Conservation (phyloP, 768 basidiomycete species). For the Pholiota molesta region DNA sequence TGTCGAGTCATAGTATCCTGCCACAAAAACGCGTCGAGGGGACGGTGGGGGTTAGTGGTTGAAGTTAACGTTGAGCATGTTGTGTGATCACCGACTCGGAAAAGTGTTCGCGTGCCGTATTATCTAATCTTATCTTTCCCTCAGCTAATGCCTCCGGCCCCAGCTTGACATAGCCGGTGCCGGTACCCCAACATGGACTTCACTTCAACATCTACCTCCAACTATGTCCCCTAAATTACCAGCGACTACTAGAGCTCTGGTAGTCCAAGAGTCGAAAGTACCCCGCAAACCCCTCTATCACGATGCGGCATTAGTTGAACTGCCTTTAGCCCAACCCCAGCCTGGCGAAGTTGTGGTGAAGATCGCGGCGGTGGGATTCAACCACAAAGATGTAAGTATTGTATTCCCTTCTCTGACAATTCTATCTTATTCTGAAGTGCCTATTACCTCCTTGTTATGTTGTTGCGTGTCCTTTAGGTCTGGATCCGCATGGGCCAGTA, state of each 20-base stretch:
- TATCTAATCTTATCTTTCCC: slow-evolving; percentile 13
- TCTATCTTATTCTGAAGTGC: background rate
- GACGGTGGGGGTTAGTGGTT: background rate
- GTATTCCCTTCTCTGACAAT: background rate
- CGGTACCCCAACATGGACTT: background rate
- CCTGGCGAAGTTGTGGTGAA: slow-evolving; percentile 66
- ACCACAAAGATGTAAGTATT: slow-evolving; percentile 67
- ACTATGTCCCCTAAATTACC: slow-evolving; percentile 33
- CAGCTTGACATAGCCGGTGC: background rate
- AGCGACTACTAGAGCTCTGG: slow-evolving; percentile 47
- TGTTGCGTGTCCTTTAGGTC: slow-evolving; percentile 43
- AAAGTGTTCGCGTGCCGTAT: background rate
- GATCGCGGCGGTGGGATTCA: slow-evolving; percentile 73
- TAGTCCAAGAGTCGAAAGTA: slow-evolving; percentile 45
- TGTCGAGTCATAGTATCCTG: slow-evolving; percentile 48
- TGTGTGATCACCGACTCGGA: background rate
- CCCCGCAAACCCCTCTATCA: slow-evolving; percentile 50
- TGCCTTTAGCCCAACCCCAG: slow-evolving; percentile 52
- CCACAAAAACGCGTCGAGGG: background rate
- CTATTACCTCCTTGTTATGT: background rate
- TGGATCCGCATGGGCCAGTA: slow-evolving; percentile 77
- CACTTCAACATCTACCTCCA: background rate
- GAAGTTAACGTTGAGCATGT: background rate
- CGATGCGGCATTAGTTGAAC: slow-evolving; percentile 56
- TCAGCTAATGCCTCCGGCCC: background rate